Evolutionary conservation across 2,329 filamentous ascomycete species (phyloP).

Genomic region (Colletotrichum limetticola): DNA sequence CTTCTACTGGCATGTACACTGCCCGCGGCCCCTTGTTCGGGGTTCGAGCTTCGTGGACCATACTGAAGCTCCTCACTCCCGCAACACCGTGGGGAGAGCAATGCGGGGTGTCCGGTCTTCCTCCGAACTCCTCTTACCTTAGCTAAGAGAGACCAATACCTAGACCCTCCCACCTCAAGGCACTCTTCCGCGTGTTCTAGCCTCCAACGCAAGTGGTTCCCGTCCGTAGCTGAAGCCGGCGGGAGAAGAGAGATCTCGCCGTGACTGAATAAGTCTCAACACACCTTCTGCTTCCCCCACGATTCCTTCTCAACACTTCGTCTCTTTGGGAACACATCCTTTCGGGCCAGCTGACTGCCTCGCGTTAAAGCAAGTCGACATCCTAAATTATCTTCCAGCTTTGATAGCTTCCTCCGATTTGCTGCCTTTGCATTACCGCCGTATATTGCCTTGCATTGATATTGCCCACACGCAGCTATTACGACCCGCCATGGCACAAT

Average conservation of each 20-base stretch:
- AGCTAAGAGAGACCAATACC: not conserved
- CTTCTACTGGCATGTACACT: slow-evolving; percentile 14
- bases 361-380: not conserved
- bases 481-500: slow-evolving; percentile 1
- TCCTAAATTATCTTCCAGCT: not conserved
- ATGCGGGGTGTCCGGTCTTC: slow-evolving; percentile 16
- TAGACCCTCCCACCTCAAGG: not conserved
- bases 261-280: not conserved
- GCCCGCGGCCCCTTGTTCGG: not conserved
- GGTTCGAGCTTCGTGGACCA: not conserved
- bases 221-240: not conserved
- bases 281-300: not conserved
- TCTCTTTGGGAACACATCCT: no score
- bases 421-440: not conserved
- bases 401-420: not conserved
- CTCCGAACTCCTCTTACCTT: not conserved
- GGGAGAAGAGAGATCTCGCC: not conserved
- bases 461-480: not conserved
- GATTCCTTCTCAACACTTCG: not conserved
- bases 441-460: not conserved
- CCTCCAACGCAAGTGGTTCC: not conserved
- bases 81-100: not conserved
- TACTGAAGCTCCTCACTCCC: not conserved
- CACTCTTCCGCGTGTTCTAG: not conserved
- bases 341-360: not conserved